Evolutionary conservation across 768 basidiomycete genomes (phyloP), one percentile per base, ranked within the genome.

Genomic region (Lactifluus echinatus): DNA sequence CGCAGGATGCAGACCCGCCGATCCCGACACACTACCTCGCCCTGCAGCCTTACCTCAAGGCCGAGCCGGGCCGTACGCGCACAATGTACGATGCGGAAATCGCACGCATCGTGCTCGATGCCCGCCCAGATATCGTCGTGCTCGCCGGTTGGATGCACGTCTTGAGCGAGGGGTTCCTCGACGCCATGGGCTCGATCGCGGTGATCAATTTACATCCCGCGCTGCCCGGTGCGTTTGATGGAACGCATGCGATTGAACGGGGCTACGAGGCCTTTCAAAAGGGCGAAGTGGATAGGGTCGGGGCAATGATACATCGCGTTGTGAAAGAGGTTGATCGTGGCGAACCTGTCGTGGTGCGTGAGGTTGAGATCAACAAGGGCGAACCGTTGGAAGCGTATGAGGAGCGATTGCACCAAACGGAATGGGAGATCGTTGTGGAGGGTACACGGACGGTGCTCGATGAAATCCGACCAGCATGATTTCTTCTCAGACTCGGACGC

Each of bases 131-230:
- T 70, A 69, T 95, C 24, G 80, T 98, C 47, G 89, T 98, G 7
- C 77, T 98, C n/a, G 96, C 95, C 0, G 96, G 96, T 0, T 99
- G 93, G 91, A 97, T 99, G 95, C 94, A 98, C 66, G 90, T 98
- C 65, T 78, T 97, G 57, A 83, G 85, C 56, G 85, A 89, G 51
- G 74, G 73, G 0, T 97, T 97, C 70, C 70, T 98, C 57, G 80
- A 89, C 19, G 75, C 82, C 31, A 68, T 90, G 50, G 74, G 77
- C 47, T 79, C 56, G 4, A 80, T 95, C 2, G 85, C 91, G 0
- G 89, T 96, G 60, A 95, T 99, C 74, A 99, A 98, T 68, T 75
- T 99, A 4, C 96, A 98, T 66, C 96, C 96, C 7, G 96, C 96
- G 4, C 74, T 99, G 2, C 95, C 95, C 0, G 93, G 93, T 2